Evolutionary conservation across 345 rosid species (phyloP).

Genomic region (Cardamine resedifolia): DNA sequence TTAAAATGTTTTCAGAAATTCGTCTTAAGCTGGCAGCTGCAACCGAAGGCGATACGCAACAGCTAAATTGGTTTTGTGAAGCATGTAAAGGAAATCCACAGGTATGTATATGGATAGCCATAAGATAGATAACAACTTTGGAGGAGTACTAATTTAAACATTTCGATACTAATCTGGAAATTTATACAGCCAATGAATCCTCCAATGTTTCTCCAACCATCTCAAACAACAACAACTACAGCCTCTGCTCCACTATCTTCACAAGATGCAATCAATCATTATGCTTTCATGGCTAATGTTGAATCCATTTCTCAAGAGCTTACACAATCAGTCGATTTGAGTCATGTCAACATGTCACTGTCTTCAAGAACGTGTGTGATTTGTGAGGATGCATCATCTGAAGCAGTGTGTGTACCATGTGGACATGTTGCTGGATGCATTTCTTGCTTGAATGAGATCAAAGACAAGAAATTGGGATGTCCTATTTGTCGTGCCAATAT

Average conservation of each 20-base stretch:
- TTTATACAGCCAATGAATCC: conserved; percentile 8
- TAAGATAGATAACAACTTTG: not conserved
- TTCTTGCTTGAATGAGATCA: conserved; percentile 73
- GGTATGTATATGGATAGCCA: conserved; percentile 42
- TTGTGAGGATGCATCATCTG: conserved; percentile 80
- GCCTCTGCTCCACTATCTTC: not conserved
- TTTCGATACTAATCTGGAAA: not conserved
- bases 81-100: conserved; percentile 88
- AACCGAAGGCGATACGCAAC: conserved; percentile 60
- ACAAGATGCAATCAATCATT: not conserved
- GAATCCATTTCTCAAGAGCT: not conserved
- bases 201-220: conserved; percentile 2
- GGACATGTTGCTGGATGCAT: conserved; percentile 93
- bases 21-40: conserved; percentile 65
- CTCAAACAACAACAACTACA: not conserved
- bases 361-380: conserved; percentile 49
- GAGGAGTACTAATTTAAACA: too few relatives aligned
- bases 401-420: conserved; percentile 86
- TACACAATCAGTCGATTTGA: not conserved
- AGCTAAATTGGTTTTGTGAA: conserved; percentile 70
- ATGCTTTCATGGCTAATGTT: not conserved
- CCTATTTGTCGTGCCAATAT: conserved; percentile 29
- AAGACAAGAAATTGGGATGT: conserved; percentile 25
- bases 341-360: not conserved
- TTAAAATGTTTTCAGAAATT: conserved; percentile 67